Evolutionary conservation across 2,329 filamentous ascomycete genomes (phyloP).

Genomic region (Penicillium hordei): DNA sequence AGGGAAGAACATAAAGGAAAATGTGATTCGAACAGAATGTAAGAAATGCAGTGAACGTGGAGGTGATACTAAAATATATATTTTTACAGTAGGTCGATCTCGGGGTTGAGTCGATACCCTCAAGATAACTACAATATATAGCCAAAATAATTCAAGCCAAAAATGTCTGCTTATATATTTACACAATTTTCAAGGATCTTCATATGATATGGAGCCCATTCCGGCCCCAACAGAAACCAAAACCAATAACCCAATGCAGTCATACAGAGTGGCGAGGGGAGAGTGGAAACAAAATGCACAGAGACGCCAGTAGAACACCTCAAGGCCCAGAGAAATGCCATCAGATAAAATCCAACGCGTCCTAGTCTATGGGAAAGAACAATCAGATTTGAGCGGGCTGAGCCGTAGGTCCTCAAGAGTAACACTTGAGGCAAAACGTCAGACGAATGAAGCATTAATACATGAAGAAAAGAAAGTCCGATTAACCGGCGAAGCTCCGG

Average conservation of each 20-base stretch:
- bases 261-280: slow-evolving; percentile 30
- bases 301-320: slow-evolving; percentile 28
- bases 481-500: slow-evolving; percentile 19
- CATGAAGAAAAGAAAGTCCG: slow-evolving; percentile 23
- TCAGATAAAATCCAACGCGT: slow-evolving; percentile 22
- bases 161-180: slow-evolving; percentile 9
- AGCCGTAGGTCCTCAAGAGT: neutral
- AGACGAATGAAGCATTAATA: slow-evolving; percentile 25
- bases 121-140: neutral
- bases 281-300: slow-evolving; percentile 29
- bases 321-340: slow-evolving; percentile 22
- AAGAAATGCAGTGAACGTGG: no score
- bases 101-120: no score
- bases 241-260: slow-evolving; percentile 18
- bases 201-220: neutral
- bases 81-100: no score
- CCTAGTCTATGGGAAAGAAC: slow-evolving; percentile 22
- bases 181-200: slow-evolving; percentile 2
- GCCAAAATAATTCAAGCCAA: neutral
- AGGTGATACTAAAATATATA: no score
- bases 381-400: neutral
- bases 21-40: no score
- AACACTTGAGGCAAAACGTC: neutral
- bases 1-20: no score
- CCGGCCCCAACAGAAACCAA: slow-evolving; percentile 7